A percentile compares a stretch with the other conserved stretches of the same genome.
Conservation (phyloP, 148 eudicot species). For the Chenopodium formosanum region DNA sequence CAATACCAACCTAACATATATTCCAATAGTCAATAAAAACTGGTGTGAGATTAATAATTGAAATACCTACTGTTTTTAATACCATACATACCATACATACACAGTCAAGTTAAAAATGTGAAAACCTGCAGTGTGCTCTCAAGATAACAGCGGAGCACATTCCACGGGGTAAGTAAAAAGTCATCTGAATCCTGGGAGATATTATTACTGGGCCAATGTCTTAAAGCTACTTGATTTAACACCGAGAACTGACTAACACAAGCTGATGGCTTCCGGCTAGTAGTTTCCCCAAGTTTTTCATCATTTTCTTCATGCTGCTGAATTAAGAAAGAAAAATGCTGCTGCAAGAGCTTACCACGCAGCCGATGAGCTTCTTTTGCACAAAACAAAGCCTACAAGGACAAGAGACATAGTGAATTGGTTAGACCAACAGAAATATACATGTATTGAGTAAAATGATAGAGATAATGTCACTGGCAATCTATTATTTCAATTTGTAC, state of each 20-base stretch:
- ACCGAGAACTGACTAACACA: conserved; percentile 43
- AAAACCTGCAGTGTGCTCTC: conserved; percentile 91
- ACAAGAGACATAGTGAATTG: conserved; percentile 1
- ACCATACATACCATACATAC: not conserved
- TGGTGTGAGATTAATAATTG: conserved; percentile 3
- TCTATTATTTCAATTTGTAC: not conserved
- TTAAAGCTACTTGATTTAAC: conserved; percentile 39
- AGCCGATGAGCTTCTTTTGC: conserved; percentile 82
- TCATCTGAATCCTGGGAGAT: conserved; percentile 38
- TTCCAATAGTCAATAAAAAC: conserved; percentile 1
- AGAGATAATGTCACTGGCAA: too few relatives aligned
- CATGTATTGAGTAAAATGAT: not conserved
- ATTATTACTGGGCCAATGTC: conserved; percentile 39
- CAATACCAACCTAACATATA: conserved; percentile 53
- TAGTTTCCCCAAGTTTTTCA: conserved; percentile 35
- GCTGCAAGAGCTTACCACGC: conserved; percentile 63
- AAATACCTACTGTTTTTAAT: not conserved
- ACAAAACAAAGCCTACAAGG: conserved; percentile 62
- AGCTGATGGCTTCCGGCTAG: conserved; percentile 36
- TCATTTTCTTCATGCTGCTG: conserved; percentile 38
- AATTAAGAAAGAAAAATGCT: conserved; percentile 54
- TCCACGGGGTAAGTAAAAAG: conserved; percentile 80
- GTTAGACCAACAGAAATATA: not conserved
- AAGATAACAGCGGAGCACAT: conserved; percentile 80
- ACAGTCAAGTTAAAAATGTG: conserved; percentile 15